Base-by-base conservation (phyloP, 164 flowering plant genomes). In the Cinnamomum chago region DNA sequence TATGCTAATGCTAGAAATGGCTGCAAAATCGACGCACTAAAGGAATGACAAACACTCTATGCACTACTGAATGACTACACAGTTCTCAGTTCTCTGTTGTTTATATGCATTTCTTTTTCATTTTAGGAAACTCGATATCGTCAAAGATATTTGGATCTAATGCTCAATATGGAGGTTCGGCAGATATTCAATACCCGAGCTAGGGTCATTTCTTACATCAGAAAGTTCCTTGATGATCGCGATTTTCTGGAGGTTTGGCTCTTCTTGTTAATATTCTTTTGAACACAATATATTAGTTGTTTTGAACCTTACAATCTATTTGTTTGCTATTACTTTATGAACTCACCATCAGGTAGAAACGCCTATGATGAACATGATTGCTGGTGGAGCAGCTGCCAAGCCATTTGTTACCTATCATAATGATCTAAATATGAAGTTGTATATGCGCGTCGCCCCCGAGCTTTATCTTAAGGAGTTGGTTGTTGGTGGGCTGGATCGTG, bases 361-460 rank as follows among this genome's bases (percentile, higher is more conserved):
- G 14, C 99, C 99, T 1, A 95, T 93, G 96, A 90, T 95, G 99
- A 93, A 90, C 84, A 92, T 91, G 97, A 95, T 92, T 83, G 90
- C 99, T 75, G 99, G 98, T 50, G 99, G 98, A 68, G 99, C 97
- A 35, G 92, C 98, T 30, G 99, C 97, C 6, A 88, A 91, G 20
- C 98, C 98, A 66, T 95, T 95, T 87, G 95, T 90, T 28, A 95
- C 98, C 35, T 87, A 90, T 82, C 97, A 93, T 83, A 95, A 95
- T 83, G 98, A 93, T 1, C 74, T 93, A 62, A 86, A 93, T 78
- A 90, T 92, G 97, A 90, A 64, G 78, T 81, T 95, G 58, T 93
- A 58, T 79, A 91, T 95, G 97, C 88, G 97, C 1, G 88, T 93
- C 83, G 95, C 98, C n/a, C 98, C 98, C 68, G 98, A 95, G 79